phyloP scores from a whole-genome alignment of 768 basidiomycete species.

The Hortiboletus flavorubellus region DNA sequence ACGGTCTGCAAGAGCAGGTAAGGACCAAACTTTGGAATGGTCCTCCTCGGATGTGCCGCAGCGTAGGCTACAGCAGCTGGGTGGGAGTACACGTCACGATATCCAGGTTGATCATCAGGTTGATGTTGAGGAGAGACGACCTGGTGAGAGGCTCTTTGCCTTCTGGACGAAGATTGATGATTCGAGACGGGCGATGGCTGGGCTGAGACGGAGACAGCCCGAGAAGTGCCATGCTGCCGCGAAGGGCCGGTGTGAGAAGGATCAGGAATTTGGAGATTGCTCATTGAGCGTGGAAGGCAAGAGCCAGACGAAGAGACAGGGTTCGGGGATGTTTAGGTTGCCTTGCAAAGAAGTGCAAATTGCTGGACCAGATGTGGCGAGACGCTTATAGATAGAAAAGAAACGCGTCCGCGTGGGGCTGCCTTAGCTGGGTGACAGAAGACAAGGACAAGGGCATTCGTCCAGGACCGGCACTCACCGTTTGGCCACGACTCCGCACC shows the following conservation, averaged over 20 bases:
- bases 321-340: background rate
- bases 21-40: slow-evolving; percentile 91
- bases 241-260: slow-evolving; percentile 43
- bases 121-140: slow-evolving; percentile 54
- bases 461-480: slow-evolving; percentile 15
- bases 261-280: slow-evolving; percentile 45
- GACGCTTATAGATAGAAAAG: slow-evolving; percentile 19
- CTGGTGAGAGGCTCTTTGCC: slow-evolving; percentile 71
- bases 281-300: slow-evolving; percentile 19
- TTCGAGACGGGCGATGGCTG: slow-evolving; percentile 47
- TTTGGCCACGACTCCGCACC: slow-evolving; percentile 1
- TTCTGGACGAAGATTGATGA: slow-evolving; percentile 43
- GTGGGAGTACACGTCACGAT: slow-evolving; percentile 77
- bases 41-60: slow-evolving; percentile 77
- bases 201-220: slow-evolving; percentile 60
- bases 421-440: slow-evolving; percentile 15
- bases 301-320: background rate
- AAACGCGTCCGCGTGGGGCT: slow-evolving; percentile 19
- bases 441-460: slow-evolving; percentile 11
- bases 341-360: background rate
- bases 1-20: slow-evolving; percentile 94
- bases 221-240: slow-evolving; percentile 36
- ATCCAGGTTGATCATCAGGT: slow-evolving; percentile 43
- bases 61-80: slow-evolving; percentile 83
- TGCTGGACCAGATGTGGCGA: background rate